These are phyloP conservation scores for Coniochaeta prunicola DNA, from an alignment of 2,329 filamentous ascomycete genomes.

Conservation along the genomic window DNA sequence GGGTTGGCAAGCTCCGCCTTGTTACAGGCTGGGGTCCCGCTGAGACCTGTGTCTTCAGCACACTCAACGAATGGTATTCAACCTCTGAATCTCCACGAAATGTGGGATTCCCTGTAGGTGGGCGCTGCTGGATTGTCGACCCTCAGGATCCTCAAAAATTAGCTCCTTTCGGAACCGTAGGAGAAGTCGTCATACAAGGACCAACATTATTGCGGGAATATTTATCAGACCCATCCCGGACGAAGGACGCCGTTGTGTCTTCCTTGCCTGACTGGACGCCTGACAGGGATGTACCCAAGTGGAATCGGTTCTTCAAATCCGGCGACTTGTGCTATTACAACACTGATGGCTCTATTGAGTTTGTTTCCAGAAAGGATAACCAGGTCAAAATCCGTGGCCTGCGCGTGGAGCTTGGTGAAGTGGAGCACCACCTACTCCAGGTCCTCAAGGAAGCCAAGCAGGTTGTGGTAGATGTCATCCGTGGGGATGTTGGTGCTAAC, in stretches of 20 bases:
- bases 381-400: slow-evolving; percentile 50
- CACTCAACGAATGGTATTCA: no score
- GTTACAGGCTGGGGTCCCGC: no score
- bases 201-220: slow-evolving; percentile 14
- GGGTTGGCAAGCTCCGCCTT: no score
- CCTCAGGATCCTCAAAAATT: slow-evolving; percentile 11
- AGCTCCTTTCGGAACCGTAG: slow-evolving; percentile 13
- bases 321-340: slow-evolving; percentile 29
- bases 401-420: slow-evolving; percentile 33
- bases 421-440: slow-evolving; percentile 10
- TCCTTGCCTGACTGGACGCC: no score
- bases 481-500: slow-evolving; percentile 12
- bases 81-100: no score
- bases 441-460: slow-evolving; percentile 5
- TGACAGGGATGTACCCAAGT: no score
- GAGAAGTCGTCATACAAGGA: slow-evolving; percentile 16
- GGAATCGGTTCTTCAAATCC: slow-evolving; percentile 27
- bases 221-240: background rate
- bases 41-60: no score
- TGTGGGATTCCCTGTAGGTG: no score
- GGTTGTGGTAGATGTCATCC: slow-evolving; percentile 9
- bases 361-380: slow-evolving; percentile 40
- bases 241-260: background rate
- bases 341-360: slow-evolving; percentile 25
- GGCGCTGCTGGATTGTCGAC: slow-evolving; percentile 11